Percentiles rank a stretch among this genome's conserved stretches.
phyloP scores from a whole-genome alignment of 805 yeast genomes.

The Spathaspora passalidarum region DNA sequence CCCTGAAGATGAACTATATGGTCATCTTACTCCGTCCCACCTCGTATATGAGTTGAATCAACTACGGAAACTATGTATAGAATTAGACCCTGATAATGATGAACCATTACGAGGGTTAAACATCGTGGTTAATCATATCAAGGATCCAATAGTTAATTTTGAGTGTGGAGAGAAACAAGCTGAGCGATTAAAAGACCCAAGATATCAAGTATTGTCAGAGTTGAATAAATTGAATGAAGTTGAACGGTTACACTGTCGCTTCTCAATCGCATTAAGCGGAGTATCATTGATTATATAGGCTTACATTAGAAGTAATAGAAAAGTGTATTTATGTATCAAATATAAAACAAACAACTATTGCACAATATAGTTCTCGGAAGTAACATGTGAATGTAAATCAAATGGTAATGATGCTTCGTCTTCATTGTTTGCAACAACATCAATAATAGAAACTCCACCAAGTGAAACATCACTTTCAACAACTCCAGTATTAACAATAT shows the following conservation, averaged over 20 bases:
- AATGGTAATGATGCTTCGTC: conserved; percentile 63
- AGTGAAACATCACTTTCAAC: conserved; percentile 45
- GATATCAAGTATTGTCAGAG: conserved; percentile 49
- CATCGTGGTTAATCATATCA: conserved; percentile 46
- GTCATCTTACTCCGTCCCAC: conserved; percentile 73
- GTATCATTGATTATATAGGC: conserved; percentile 29
- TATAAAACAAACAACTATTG: conserved; percentile 6
- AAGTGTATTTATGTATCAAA: neutral
- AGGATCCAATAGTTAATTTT: conserved; percentile 40
- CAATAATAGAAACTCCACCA: conserved; percentile 63
- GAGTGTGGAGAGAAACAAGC: conserved; percentile 38
- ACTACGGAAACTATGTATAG: conserved; percentile 17
- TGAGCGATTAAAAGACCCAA: conserved; percentile 46
- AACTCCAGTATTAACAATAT: conserved; percentile 42
- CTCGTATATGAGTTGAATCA: conserved; percentile 54
- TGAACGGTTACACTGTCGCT: conserved; percentile 40
- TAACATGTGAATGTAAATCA: conserved; percentile 56
- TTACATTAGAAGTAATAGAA: too few relatives aligned
- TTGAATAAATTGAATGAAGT: conserved; percentile 37
- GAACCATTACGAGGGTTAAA: conserved; percentile 43
- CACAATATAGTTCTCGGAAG: conserved; percentile 58
- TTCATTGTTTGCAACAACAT: conserved; percentile 50
- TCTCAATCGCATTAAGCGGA: conserved; percentile 58
- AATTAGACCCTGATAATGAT: conserved; percentile 10
- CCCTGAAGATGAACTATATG: conserved; percentile 54